Evolutionary conservation across 208 protist genomes (phyloP).

Genomic region (Entamoeba invadens): DNA sequence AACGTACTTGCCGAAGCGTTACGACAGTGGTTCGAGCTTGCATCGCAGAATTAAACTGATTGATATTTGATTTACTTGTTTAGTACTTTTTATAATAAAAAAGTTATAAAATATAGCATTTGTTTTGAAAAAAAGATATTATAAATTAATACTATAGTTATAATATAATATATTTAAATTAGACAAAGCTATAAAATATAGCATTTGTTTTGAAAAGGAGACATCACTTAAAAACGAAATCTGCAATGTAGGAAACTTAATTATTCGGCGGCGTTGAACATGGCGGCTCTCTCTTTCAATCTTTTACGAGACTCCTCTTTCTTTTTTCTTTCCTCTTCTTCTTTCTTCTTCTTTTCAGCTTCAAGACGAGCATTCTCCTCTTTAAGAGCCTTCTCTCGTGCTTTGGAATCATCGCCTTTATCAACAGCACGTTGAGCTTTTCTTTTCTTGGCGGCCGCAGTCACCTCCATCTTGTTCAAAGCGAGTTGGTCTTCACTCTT

Average conservation of each 20-base stretch:
- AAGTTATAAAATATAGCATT: no score
- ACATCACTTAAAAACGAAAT: no score
- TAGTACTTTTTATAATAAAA: no score
- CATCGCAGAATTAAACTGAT: neutral
- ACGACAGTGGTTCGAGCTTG: constrained; percentile 66
- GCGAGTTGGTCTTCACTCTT: neutral
- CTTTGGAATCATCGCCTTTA: neutral
- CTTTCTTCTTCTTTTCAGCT: neutral
- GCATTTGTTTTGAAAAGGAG: no score
- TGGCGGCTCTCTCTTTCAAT: neutral
- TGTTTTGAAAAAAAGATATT: no score
- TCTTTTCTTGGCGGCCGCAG: neutral
- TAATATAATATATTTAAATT: no score
- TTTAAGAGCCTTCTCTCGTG: neutral
- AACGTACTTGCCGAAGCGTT: constrained; percentile 85
- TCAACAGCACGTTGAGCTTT: neutral
- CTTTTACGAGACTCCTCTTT: neutral
- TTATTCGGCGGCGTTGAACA: neutral
- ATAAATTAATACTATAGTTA: no score
- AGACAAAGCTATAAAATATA: no score
- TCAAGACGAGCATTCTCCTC: neutral
- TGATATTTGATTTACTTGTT: neutral
- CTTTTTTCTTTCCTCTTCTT: neutral
- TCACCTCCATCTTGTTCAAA: neutral
- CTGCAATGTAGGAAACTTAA: no score